Percentiles rank a stretch among this genome's conserved stretches.
These are phyloP conservation scores for Boletus pseudopeckii DNA, from an alignment of 768 basidiomycete genomes.

Conservation along the genomic window DNA sequence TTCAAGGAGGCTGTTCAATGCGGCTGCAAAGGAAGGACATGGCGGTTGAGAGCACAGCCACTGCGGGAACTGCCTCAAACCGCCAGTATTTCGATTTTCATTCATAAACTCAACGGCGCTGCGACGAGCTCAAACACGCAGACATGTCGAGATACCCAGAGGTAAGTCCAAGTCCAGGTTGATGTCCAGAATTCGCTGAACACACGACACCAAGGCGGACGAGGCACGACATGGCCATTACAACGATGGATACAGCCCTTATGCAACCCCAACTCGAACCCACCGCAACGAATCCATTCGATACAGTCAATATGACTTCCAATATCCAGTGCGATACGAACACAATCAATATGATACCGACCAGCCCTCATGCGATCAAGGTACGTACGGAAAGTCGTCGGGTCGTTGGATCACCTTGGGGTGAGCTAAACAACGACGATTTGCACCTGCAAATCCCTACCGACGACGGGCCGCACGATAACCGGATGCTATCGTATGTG, in stretches of 20 bases:
- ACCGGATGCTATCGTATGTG: no score
- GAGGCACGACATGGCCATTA: constrained; percentile 61
- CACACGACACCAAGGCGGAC: constrained; percentile 50
- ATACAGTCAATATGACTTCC: constrained; percentile 27
- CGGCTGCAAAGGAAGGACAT: constrained; percentile 2
- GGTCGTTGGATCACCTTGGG: no score
- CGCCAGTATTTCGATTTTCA: neutral
- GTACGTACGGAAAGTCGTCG: no score
- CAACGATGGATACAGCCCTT: constrained; percentile 63
- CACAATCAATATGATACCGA: constrained; percentile 30
- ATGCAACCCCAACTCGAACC: constrained; percentile 31
- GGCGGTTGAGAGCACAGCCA: constrained; percentile 10
- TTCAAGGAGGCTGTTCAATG: constrained; percentile 1
- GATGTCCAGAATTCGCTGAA: neutral
- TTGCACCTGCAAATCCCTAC: no score
- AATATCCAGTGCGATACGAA: constrained; percentile 34
- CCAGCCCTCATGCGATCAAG: no score
- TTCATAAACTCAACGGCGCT: constrained; percentile 4
- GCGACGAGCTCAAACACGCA: constrained; percentile 1
- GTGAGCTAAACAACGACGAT: no score
- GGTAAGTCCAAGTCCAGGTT: constrained; percentile 24
- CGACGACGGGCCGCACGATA: no score
- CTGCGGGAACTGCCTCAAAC: neutral
- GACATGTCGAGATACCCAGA: constrained; percentile 43
- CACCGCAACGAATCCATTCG: constrained; percentile 37